phyloP scores from a whole-genome alignment of 371 early-diverging fungal species.

The Syncephalis fuscata region DNA sequence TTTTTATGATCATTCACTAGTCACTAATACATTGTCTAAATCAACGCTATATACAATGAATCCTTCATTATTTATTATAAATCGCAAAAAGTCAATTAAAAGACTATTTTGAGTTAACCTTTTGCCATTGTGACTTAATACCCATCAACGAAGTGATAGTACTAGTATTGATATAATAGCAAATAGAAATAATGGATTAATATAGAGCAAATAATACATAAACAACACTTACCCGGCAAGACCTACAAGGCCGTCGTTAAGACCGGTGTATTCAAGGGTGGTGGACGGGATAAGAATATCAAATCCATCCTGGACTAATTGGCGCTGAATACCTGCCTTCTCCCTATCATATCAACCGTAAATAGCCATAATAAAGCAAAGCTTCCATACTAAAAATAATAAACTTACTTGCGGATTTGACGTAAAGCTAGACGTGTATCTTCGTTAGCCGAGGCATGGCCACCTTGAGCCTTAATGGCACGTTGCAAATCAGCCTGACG shows the following conservation, averaged over 20 bases:
- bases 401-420: neutral
- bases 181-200: no score
- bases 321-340: conserved; percentile 21
- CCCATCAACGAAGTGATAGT: neutral
- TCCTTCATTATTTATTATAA: no score
- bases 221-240: conserved; percentile 49
- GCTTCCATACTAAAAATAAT: neutral
- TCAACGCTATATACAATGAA: no score
- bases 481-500: conserved; percentile 8
- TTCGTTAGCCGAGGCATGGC: neutral
- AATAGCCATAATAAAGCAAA: neutral
- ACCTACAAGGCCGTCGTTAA: conserved; percentile 47
- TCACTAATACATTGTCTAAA: no score
- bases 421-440: neutral
- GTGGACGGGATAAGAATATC: conserved; percentile 43
- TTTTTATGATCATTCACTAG: no score
- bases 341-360: conserved; percentile 24
- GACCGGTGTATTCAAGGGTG: conserved; percentile 28
- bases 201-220: no score
- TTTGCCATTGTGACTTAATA: neutral
- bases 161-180: no score
- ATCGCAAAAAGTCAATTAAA: no score
- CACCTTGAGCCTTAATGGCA: neutral
- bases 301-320: conserved; percentile 37
- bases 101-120: no score